phyloP scores from a whole-genome alignment of 331 rosid genomes.

The Ulmus americana region DNA sequence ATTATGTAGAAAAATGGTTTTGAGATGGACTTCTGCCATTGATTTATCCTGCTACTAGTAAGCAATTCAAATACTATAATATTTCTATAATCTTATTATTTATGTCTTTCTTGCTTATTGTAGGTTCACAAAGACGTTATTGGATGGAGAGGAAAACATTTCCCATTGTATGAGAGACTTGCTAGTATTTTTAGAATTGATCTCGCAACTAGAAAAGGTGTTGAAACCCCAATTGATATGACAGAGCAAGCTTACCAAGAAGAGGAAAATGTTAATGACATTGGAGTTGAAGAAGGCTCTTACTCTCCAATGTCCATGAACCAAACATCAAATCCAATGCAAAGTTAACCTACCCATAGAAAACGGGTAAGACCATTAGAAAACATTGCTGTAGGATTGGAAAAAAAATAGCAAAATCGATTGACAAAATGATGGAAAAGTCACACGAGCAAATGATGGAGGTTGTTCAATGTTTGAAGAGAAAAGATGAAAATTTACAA shows the following conservation, averaged over 20 bases:
- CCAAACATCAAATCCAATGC: neutral
- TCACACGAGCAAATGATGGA: neutral
- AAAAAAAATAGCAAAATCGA: neutral
- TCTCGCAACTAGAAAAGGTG: neutral
- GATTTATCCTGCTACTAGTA: no score
- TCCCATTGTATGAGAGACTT: conserved; percentile 14
- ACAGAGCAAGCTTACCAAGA: neutral
- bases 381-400: neutral
- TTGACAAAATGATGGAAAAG: neutral
- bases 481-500: neutral
- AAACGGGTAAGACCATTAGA: neutral
- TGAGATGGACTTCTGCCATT: no score
- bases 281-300: neutral
- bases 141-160: conserved; percentile 10
- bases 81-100: no score
- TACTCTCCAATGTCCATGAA: neutral
- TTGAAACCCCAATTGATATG: conserved; percentile 1
- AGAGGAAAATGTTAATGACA: neutral
- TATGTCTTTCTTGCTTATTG: neutral
- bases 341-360: neutral
- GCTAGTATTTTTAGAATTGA: neutral
- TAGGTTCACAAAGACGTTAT: neutral
- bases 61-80: no score
- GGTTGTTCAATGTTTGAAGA: neutral
- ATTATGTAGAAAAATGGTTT: no score